Evolutionary conservation across 2,329 filamentous ascomycete species (phyloP).

Genomic region (Colletotrichum sp.): DNA sequence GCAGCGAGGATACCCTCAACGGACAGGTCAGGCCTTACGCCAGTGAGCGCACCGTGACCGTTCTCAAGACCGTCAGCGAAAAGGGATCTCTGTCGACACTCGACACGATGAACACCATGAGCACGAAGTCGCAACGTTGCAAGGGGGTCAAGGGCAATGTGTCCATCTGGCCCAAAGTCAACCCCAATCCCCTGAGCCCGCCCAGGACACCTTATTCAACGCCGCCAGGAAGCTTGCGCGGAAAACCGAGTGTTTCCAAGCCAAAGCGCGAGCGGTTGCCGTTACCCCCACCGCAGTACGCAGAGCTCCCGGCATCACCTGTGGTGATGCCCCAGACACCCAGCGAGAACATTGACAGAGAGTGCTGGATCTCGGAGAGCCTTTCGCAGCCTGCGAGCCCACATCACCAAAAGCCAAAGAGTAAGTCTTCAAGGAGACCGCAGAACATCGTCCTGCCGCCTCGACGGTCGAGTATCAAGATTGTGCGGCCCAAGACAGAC

Average conservation of each 20-base stretch:
- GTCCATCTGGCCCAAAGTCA: slow-evolving; percentile 20
- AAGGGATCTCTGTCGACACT: slow-evolving; percentile 32
- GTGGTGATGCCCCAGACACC: slow-evolving; percentile 4
- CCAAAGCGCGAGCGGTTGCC: neutral
- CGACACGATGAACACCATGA: neutral
- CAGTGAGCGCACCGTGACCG: slow-evolving; percentile 27
- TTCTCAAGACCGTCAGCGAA: slow-evolving; percentile 40
- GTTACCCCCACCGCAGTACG: slow-evolving; percentile 3
- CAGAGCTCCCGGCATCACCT: slow-evolving; percentile 11
- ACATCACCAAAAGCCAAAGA: neutral
- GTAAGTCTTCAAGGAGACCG: neutral
- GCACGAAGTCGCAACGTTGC: neutral
- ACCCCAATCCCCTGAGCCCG: slow-evolving; percentile 8
- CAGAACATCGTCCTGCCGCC: slow-evolving; percentile 8
- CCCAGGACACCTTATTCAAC: slow-evolving; percentile 19
- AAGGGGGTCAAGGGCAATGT: slow-evolving; percentile 10
- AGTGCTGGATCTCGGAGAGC: neutral
- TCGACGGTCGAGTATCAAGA: neutral
- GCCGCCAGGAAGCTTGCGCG: slow-evolving; percentile 10
- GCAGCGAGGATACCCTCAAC: neutral
- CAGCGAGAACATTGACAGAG: neutral
- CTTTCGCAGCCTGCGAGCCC: neutral
- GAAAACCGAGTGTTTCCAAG: neutral
- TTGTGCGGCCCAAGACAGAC: neutral
- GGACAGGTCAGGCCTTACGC: slow-evolving; percentile 19